Percentiles rank a stretch among this genome's conserved stretches.
These are phyloP conservation scores for Diphasiastrum complanatum DNA, from an alignment of 83 land plant genomes.

Conservation along the genomic window DNA sequence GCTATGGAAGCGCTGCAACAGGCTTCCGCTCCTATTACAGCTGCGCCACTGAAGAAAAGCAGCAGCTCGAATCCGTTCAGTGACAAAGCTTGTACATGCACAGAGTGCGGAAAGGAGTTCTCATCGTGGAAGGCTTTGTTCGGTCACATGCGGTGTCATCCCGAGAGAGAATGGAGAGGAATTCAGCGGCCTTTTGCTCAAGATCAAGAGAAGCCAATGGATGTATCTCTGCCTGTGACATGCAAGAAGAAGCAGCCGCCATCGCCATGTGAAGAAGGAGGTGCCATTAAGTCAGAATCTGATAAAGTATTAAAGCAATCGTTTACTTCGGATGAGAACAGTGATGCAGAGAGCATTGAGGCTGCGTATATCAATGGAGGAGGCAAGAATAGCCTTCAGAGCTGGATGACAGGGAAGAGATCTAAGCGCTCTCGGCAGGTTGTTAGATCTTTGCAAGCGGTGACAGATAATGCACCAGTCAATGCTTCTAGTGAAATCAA, in stretches of 20 bases:
- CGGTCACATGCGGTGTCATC: too few relatives aligned
- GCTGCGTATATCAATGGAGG: conserved; percentile 4
- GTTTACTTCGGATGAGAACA: background rate
- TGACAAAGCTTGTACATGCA: background rate
- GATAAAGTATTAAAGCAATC: background rate
- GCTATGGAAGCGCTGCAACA: too few relatives aligned
- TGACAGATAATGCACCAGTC: background rate
- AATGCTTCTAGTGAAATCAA: background rate
- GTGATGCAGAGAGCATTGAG: conserved; percentile 3
- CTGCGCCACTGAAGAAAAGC: too few relatives aligned
- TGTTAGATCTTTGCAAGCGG: too few relatives aligned
- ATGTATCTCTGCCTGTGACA: too few relatives aligned
- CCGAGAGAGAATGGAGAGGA: conserved; percentile 3
- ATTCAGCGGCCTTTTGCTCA: background rate
- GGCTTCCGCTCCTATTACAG: too few relatives aligned
- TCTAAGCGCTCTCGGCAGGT: too few relatives aligned
- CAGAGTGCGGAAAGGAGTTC: conserved; percentile 2
- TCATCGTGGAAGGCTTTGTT: conserved; percentile 2
- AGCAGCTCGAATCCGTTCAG: too few relatives aligned
- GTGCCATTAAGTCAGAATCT: background rate
- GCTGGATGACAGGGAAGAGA: background rate
- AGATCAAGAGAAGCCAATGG: too few relatives aligned
- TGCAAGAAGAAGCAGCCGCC: background rate
- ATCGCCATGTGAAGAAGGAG: background rate
- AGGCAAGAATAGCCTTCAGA: background rate